Evolutionary conservation across 768 basidiomycete species (phyloP).

Genomic region (Boletus sensibilis): DNA sequence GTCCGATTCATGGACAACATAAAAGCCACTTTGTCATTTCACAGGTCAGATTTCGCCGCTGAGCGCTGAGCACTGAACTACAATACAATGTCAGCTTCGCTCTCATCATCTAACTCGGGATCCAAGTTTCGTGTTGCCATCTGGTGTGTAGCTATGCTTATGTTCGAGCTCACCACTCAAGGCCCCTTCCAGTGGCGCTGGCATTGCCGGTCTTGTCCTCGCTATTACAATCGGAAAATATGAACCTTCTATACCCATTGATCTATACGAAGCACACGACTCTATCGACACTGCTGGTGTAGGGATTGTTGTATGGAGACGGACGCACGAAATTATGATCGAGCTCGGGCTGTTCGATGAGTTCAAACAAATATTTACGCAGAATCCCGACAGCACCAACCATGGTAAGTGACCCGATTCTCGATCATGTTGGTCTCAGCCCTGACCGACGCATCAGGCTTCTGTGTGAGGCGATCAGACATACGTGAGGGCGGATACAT

Average conservation of each 20-base stretch:
- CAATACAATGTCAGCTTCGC: neutral
- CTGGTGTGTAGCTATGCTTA: conserved; percentile 10
- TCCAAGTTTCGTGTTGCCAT: conserved; percentile 24
- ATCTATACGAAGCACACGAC: too few relatives aligned
- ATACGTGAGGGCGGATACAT: conserved; percentile 31
- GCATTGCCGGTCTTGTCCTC: too few relatives aligned
- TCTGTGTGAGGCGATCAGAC: conserved; percentile 25
- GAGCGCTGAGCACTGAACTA: too few relatives aligned
- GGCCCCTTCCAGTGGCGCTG: too few relatives aligned
- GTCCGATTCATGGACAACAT: neutral
- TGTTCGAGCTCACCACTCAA: neutral
- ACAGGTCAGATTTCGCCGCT: neutral
- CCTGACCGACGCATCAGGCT: neutral
- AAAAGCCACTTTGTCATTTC: neutral
- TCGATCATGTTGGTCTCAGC: neutral
- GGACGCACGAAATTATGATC: too few relatives aligned
- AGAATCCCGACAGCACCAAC: neutral
- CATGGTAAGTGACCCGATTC: neutral
- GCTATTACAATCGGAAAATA: too few relatives aligned
- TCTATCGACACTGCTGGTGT: too few relatives aligned
- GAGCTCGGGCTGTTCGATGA: too few relatives aligned
- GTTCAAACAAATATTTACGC: neutral
- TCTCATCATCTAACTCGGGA: neutral
- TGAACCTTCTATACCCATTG: too few relatives aligned
- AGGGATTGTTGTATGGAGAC: too few relatives aligned